Evolutionary conservation across 2,329 filamentous ascomycete genomes (phyloP), one percentile per base, ranked within the genome.

Genomic region (Venturia nashicola): DNA sequence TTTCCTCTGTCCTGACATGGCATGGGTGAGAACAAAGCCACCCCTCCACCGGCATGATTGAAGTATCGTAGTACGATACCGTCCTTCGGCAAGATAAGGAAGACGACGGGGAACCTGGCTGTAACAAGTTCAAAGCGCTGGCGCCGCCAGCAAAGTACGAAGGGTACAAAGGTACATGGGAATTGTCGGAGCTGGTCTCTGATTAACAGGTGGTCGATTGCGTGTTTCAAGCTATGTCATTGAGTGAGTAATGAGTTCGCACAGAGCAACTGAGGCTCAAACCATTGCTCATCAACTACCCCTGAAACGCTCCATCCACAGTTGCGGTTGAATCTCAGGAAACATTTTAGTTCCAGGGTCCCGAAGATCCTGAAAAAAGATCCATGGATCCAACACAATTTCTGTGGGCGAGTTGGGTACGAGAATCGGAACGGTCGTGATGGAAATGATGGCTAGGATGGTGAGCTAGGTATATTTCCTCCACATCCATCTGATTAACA

Each of bases 151-250:
- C 57, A 12, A 60, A 60, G 59, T 61, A 27, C 34, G 39, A 43
- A 46, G n/a, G 43, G n/a, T 43, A 46, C n/a, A 20, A 42, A 44
- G 11, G n/a, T 59, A 39, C 34, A 59, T 39, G 40, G 8, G 9
- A 11, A 12, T 39, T 59, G 2, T 39, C 27, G 55, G 57, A 60
- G 23, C 12, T 12, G 27, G 57, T 60, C 42, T 61, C 60, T 40
- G 60, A 48, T 61, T 48, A 23, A 61, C 3, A 59, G 42, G 34
- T 32, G 42, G 48, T 34, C 48, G 4, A 54, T 14, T 32, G 36
- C 60, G 12, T 61, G 60, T 61, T 61, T 61, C 60, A 61, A 42
- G 59, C 11, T 3, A 61, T 27, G 7, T 9, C 40, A 61, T 43
- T 4, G 61, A 27, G 5, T 23, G 61, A 62, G 44, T 62, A 42